Conservation (phyloP, 192 early-diverging fungal species). For the Haplosporangium gracile region DNA sequence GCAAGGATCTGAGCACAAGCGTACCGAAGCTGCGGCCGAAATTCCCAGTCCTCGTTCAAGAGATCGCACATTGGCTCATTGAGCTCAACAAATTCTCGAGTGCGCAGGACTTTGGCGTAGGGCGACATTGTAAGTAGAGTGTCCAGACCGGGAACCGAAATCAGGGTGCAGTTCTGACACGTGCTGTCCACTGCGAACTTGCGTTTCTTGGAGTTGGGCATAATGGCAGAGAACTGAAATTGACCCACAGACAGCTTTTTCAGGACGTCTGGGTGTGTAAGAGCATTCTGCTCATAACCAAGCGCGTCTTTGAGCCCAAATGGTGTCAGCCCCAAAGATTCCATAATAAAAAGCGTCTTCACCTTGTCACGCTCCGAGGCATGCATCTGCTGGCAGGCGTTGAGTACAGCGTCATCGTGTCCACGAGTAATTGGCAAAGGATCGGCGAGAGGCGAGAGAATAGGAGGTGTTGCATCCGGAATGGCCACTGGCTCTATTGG, state of each 20-base stretch:
- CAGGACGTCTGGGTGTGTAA: no score
- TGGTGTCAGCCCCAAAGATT: conserved; percentile 5
- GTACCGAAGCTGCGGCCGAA: conserved; percentile 30
- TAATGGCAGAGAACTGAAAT: background rate
- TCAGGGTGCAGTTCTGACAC: conserved; percentile 20
- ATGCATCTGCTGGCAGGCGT: conserved; percentile 18
- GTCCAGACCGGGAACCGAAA: conserved; percentile 6
- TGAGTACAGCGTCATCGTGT: conserved; percentile 15
- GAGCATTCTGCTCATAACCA: conserved; percentile 19
- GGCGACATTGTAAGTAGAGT: conserved; percentile 18
- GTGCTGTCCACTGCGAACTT: background rate
- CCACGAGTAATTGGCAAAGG: background rate
- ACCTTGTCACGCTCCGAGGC: conserved; percentile 10
- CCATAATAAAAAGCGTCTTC: conserved; percentile 16
- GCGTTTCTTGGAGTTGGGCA: conserved; percentile 7
- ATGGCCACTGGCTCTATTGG: conserved; percentile 14
- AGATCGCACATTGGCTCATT: background rate
- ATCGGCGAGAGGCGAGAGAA: conserved; percentile 23
- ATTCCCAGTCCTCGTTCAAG: conserved; percentile 45
- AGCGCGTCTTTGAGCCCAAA: conserved; percentile 6
- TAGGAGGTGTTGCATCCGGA: conserved; percentile 10
- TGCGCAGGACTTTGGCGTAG: conserved; percentile 9
- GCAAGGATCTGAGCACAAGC: conserved; percentile 27
- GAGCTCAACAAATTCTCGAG: conserved; percentile 16
- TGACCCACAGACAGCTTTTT: background rate